Percentiles rank a stretch among this genome's conserved stretches.
Evolutionary conservation across 495 filamentous ascomycete species (phyloP).

Genomic region (Evansstolkia leycettana): DNA sequence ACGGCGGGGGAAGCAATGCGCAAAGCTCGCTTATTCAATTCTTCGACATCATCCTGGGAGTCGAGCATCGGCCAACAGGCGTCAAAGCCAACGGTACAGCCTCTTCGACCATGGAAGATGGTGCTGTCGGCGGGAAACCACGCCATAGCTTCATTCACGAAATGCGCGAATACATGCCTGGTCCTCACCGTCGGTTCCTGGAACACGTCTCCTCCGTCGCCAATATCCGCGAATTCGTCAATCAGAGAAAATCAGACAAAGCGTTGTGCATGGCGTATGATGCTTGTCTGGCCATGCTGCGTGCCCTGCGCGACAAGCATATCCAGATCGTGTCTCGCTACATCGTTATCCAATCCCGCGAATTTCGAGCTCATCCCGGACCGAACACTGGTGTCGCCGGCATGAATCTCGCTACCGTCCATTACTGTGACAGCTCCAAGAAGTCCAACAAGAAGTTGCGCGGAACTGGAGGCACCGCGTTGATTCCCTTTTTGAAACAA

Average conservation of each 20-base stretch:
- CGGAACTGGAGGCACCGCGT: slow-evolving; percentile 82
- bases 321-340: slow-evolving; percentile 95
- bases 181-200: slow-evolving; percentile 79
- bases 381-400: slow-evolving; percentile 28
- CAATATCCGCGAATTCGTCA: slow-evolving; percentile 82
- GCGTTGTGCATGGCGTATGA: slow-evolving; percentile 73
- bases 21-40: slow-evolving; percentile 94
- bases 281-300: slow-evolving; percentile 80
- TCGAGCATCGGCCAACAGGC: slow-evolving; percentile 87
- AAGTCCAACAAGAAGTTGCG: slow-evolving; percentile 49
- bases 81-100: slow-evolving; percentile 32
- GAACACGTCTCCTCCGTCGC: slow-evolving; percentile 66
- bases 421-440: slow-evolving; percentile 28
- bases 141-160: slow-evolving; percentile 88
- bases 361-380: slow-evolving; percentile 36
- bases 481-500: slow-evolving; percentile 92
- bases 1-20: slow-evolving; percentile 85
- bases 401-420: slow-evolving; percentile 56
- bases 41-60: slow-evolving; percentile 81
- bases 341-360: slow-evolving; percentile 61
- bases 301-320: slow-evolving; percentile 84
- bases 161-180: slow-evolving; percentile 96
- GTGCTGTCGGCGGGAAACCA: slow-evolving; percentile 42
- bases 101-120: slow-evolving; percentile 21
- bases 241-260: slow-evolving; percentile 45